phyloP scores from a whole-genome alignment of 2,329 filamentous ascomycete species.

The Arthrinium phaeospermum region DNA sequence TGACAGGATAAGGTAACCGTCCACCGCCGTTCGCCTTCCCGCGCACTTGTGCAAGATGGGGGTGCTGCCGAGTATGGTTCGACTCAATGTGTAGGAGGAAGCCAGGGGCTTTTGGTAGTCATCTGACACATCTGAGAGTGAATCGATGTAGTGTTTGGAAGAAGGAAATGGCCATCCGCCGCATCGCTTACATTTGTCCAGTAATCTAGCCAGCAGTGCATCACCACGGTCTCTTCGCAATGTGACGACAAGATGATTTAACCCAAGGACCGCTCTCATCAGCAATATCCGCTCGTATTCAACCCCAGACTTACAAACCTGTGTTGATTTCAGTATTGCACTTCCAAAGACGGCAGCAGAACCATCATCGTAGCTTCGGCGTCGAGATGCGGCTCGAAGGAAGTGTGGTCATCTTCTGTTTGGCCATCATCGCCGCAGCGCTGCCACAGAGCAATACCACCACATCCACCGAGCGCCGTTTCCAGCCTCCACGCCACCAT shows the following conservation, averaged over 20 bases:
- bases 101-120: not conserved
- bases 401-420: not conserved
- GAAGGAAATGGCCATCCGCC: not conserved
- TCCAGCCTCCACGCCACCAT: not conserved
- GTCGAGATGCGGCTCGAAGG: not conserved
- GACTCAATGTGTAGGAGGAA: not conserved
- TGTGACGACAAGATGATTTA: not conserved
- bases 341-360: not conserved
- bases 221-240: not conserved
- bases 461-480: not conserved
- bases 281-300: not conserved
- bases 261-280: not conserved
- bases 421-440: not conserved
- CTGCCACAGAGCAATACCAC: not conserved
- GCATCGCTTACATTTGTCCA: not conserved
- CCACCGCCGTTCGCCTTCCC: not conserved
- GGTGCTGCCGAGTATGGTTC: not conserved
- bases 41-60: not conserved
- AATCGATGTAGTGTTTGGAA: not conserved
- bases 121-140: not conserved
- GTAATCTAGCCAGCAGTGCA: not conserved
- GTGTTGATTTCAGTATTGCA: not conserved
- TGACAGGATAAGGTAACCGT: not conserved
- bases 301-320: not conserved
- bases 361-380: not conserved